Conservation (phyloP, 2,329 filamentous ascomycete species). For the Aureobasidium sp. region DNA sequence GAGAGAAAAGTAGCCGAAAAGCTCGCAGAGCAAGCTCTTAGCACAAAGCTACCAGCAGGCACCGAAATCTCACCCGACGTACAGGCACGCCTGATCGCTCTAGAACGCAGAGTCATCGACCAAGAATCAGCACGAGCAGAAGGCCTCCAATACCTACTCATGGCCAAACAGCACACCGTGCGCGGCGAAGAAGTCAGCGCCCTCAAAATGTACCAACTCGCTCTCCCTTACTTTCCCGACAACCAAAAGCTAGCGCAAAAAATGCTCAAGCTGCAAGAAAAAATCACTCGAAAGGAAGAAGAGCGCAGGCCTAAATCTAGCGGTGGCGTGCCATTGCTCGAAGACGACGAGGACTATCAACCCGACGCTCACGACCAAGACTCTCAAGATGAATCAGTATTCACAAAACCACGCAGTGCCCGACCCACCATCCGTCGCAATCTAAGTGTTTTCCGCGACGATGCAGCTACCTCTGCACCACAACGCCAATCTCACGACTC, state of each 20-base stretch:
- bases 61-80: slow-evolving; percentile 62
- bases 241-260: slow-evolving; percentile 64
- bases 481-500: background rate
- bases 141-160: slow-evolving; percentile 76
- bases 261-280: slow-evolving; percentile 46
- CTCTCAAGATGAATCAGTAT: slow-evolving; percentile 4
- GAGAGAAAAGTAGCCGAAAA: slow-evolving; percentile 88
- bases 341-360: background rate
- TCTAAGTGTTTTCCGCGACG: slow-evolving; percentile 8
- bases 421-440: slow-evolving; percentile 1
- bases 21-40: slow-evolving; percentile 62
- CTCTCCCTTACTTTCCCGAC: slow-evolving; percentile 74
- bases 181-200: slow-evolving; percentile 70
- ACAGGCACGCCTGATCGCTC: slow-evolving; percentile 68
- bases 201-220: slow-evolving; percentile 77
- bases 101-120: slow-evolving; percentile 76
- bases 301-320: background rate
- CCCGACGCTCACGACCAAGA: slow-evolving; percentile 8
- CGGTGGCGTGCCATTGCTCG: background rate
- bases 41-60: slow-evolving; percentile 42
- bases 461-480: background rate
- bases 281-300: slow-evolving; percentile 32
- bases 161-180: slow-evolving; percentile 84
- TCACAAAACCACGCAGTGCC: background rate
- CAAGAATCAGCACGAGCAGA: slow-evolving; percentile 68